Base-by-base conservation (phyloP, 352 stramenopile genomes). In the Globisporangium camurandrum region DNA sequence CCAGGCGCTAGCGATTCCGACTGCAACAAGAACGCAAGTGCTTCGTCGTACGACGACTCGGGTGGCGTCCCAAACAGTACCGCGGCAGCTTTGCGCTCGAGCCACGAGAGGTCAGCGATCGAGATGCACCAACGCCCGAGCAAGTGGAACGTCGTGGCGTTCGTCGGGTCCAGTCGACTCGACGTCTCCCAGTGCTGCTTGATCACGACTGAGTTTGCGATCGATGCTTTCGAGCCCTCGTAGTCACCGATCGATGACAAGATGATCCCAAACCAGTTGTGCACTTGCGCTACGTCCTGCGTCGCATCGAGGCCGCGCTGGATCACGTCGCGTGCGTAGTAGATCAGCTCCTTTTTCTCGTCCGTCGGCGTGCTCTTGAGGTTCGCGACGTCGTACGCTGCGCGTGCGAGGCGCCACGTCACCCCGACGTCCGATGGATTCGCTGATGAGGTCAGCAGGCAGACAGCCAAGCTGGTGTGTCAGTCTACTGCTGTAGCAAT, bases 231-330 rank as follows among this genome's bases (percentile, higher is more conserved):
- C 50, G 81, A 88, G 61, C 81, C 83, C 74, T 92, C 81, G 56
- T 89, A 89, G 63, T 92, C 79, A 19, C 83, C 83, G 46, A 94
- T 72, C 24, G 76, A 81, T 31, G 81, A 92, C 45, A 92, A 48
- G 27, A 92, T 88, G 57, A 94, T 88, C 49, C 83, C 83, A 45
- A 70, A 86, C 83, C 83, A 94, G 60, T 89, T 92, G 66, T 94
- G 80, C 41, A 91, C 69, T 27, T 73, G 64, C 5, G 81, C 77
- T 23, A 80, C 55, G 39, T 90, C 70, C 20, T 75, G 57, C 12
- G 72, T 74, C 4, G 76, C 38, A 11, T 76, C 68, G 6, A 87
- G 49, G 2, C 57, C 73, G 49, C 73, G 69, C 41, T 85, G 56
- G 40, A 84, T 80, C 23, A 86, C 55, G 46, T 87, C 79, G 22